A percentile compares a stretch with the other conserved stretches of the same genome.
Evolutionary conservation across 2,329 filamentous ascomycete genomes (phyloP).

Genomic region (Epichloe typhina): DNA sequence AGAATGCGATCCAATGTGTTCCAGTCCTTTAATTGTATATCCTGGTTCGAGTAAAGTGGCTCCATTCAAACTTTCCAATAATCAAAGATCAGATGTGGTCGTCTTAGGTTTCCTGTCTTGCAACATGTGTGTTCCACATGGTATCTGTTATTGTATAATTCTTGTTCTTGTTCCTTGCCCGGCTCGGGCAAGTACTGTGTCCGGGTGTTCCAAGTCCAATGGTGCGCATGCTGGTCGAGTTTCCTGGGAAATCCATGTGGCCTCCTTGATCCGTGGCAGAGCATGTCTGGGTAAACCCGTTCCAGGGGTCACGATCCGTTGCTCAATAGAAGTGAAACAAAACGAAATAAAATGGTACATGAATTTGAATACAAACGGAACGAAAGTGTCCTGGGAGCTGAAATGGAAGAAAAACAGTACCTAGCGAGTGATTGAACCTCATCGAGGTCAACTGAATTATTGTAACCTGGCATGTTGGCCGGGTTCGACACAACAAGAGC

Average conservation of each 20-base stretch:
- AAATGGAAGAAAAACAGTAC: conserved; percentile 42
- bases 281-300: background rate
- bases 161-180: conserved; percentile 4
- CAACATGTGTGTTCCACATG: background rate
- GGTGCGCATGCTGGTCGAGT: background rate
- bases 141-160: background rate
- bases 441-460: conserved; percentile 39
- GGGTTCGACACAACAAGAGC: conserved; percentile 33
- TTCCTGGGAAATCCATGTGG: background rate
- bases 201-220: background rate
- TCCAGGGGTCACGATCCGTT: background rate
- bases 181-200: conserved; percentile 8
- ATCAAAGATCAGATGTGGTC: background rate
- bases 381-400: conserved; percentile 27
- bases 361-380: conserved; percentile 11
- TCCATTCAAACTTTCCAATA: background rate
- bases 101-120: background rate
- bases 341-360: conserved; percentile 11
- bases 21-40: background rate
- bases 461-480: conserved; percentile 41
- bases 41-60: background rate
- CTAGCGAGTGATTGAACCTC: conserved; percentile 48
- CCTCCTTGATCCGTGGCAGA: background rate
- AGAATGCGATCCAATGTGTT: background rate
- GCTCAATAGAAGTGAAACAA: conserved; percentile 12